Percentiles rank a stretch among this genome's conserved stretches.
Evolutionary conservation across 495 filamentous ascomycete species (phyloP).

Genomic region (Trichoderma virens): DNA sequence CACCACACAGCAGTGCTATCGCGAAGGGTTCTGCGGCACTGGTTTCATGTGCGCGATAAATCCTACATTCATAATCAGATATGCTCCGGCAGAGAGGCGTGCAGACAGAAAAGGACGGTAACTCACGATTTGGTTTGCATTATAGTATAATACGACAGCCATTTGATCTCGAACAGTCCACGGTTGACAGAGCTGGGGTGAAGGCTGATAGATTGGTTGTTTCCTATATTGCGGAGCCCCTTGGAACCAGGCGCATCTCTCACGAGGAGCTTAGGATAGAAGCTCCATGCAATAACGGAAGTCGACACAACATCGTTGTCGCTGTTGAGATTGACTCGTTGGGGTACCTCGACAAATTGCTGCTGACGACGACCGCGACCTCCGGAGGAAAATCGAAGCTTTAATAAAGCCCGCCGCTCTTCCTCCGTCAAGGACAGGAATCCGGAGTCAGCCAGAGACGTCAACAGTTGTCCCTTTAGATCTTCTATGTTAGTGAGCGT

Average conservation of each 20-base stretch:
- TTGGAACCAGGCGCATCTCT: constrained; percentile 61
- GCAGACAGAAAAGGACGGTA: not conserved
- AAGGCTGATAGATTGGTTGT: constrained; percentile 78
- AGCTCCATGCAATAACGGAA: constrained; percentile 80
- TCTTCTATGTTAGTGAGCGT: constrained; percentile 88
- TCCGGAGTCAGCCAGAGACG: constrained; percentile 72
- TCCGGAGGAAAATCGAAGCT: constrained; percentile 31
- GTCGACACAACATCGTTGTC: constrained; percentile 67
- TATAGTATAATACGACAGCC: constrained; percentile 89
- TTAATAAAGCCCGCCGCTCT: constrained; percentile 59
- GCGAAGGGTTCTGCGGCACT: constrained; percentile 73
- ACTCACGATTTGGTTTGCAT: constrained; percentile 79
- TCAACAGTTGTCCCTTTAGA: constrained; percentile 80
- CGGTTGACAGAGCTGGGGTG: constrained; percentile 86
- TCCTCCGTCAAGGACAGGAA: constrained; percentile 62
- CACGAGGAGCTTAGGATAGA: constrained; percentile 87
- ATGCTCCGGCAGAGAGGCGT: not conserved
- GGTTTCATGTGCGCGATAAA: constrained; percentile 86
- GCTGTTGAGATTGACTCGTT: constrained; percentile 62
- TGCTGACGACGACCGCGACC: constrained; percentile 49
- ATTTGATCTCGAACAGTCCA: constrained; percentile 55
- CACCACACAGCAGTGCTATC: constrained; percentile 76
- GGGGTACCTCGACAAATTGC: constrained; percentile 71
- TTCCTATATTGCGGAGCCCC: constrained; percentile 81
- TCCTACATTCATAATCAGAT: constrained; percentile 28